Evolutionary conservation across 441 rosid genomes (phyloP).

Genomic region (Croton setiger): DNA sequence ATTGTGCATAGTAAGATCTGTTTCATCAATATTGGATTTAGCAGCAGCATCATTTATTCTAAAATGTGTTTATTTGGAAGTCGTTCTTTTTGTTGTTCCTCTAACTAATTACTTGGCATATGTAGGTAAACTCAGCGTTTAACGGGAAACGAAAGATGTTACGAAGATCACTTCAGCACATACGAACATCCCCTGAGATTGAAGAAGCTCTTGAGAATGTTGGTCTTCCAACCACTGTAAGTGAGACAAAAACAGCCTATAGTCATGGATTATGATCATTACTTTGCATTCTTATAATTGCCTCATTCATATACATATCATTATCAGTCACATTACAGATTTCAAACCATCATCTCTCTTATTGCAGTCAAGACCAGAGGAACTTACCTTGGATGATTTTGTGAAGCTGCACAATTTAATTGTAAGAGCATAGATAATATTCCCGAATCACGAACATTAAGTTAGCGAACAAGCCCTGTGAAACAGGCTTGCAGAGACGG

Average conservation of each 20-base stretch:
- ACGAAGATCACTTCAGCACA: constrained; percentile 79
- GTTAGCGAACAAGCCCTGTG: not conserved
- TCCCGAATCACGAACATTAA: not conserved
- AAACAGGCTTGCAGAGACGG: not conserved
- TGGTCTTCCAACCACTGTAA: constrained; percentile 71
- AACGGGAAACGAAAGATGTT: constrained; percentile 90
- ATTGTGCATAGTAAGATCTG: not conserved
- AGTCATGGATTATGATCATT: not conserved
- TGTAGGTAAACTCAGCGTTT: constrained; percentile 86
- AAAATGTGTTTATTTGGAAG: too few species aligned
- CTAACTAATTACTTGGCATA: not conserved
- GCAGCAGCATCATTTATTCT: not conserved
- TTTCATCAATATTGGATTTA: not conserved
- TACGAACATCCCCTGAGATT: constrained; percentile 56
- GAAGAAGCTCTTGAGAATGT: constrained; percentile 64
- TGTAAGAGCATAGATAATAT: constrained; percentile 6
- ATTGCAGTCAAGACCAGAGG: constrained; percentile 89
- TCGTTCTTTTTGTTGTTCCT: not conserved
- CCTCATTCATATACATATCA: not conserved
- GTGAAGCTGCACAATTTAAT: constrained; percentile 73
- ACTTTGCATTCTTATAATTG: not conserved
- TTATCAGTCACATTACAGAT: not conserved
- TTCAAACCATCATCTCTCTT: not conserved
- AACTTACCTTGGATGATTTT: constrained; percentile 76
- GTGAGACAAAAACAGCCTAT: constrained; percentile 16